Evolutionary conservation across 768 basidiomycete genomes (phyloP), one percentile per base, ranked within the genome.

Genomic region (Coprinellus micaceus): DNA sequence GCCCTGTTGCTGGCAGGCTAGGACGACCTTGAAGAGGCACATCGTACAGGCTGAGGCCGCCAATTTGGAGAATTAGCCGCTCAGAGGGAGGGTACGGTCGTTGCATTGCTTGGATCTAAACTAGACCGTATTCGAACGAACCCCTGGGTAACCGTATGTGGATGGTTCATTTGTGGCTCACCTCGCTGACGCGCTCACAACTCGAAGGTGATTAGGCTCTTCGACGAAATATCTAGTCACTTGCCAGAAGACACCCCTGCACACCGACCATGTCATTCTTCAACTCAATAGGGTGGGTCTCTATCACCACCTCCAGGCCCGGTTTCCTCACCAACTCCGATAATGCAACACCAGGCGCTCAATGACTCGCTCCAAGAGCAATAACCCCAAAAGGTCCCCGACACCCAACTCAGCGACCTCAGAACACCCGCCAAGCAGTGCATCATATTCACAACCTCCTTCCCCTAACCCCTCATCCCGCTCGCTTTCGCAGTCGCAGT

Each of bases 251-350:
- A 24, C 47, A 2, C 2, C 26, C 19, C 28, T 7, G 26, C 47
- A 3, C 15, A 13, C 13, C 13, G 62, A 52, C 50, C 56, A 90
- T 91, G 89, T 91, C 89, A 29, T 91, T 90, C 73, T 90, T 91
- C 75, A 90, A 90, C 66, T 85, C 86, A 26, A 81, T 91, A 51
- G 85, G 89, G 89, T 90, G 59, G 53, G 84, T 71, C 37, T 53
- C 29, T 53, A 39, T 40, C 48, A 26, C 41, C 40, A 26, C 29
- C 49, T 54, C 50, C 45, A 51, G 22, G 11, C 22, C n/a, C 24
- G 25, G 19, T 6, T 24, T 13, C 9, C 2, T 10, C 52, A 24
- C 44, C 53, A 50, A 17, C 52, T 55, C 60, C 30, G 54, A 52
- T 53, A 21, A 33, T 46, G 52, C 10, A 19, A 4, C 29, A 59